phyloP scores from a whole-genome alignment of 106 monocot genomes.

The Xerophyta viscosa region DNA sequence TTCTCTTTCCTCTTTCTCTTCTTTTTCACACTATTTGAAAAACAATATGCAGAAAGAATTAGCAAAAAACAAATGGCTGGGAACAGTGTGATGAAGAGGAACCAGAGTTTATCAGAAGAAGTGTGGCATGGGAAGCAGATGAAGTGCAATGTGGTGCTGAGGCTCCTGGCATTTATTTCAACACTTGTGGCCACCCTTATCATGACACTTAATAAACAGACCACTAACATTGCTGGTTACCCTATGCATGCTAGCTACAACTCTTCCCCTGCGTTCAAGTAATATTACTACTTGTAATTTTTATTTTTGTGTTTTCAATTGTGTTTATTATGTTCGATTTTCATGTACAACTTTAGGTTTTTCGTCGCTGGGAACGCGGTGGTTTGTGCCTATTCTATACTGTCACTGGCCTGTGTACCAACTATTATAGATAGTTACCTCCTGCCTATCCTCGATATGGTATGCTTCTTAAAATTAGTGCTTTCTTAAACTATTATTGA shows the following conservation, averaged over 20 bases:
- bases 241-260: conserved; percentile 13
- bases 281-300: neutral
- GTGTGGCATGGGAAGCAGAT: conserved; percentile 2
- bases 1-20: too few relatives aligned
- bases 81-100: conserved; percentile 5
- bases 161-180: conserved; percentile 7
- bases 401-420: conserved; percentile 5
- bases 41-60: neutral
- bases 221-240: conserved; percentile 1
- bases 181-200: conserved; percentile 16
- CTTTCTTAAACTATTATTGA: too few relatives aligned
- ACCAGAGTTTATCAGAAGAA: neutral
- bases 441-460: conserved; percentile 12
- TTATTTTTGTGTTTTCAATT: neutral
- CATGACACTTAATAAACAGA: conserved; percentile 23
- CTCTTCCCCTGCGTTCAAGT: conserved; percentile 24
- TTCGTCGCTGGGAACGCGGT: conserved; percentile 22
- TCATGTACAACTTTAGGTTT: conserved; percentile 6
- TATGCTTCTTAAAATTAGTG: too few relatives aligned
- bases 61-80: neutral
- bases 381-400: conserved; percentile 13
- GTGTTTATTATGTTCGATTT: neutral
- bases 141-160: neutral
- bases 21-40: too few relatives aligned
- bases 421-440: conserved; percentile 2